Percentiles rank a stretch among this genome's conserved stretches.
Conservation (phyloP, 192 early-diverging fungal genomes). For the Coemansia sp. region DNA sequence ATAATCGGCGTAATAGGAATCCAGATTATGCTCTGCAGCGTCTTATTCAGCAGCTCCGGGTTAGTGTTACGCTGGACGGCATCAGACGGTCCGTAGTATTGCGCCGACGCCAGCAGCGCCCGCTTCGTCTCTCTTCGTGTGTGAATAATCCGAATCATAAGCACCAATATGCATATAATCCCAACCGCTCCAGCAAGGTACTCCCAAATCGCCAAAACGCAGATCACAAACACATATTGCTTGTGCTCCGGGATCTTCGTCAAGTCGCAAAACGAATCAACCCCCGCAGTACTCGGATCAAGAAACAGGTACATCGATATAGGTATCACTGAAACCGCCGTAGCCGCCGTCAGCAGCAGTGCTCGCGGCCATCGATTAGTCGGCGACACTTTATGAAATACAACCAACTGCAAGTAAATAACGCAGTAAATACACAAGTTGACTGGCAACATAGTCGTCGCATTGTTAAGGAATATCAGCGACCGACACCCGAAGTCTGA, state of each 20-base stretch:
- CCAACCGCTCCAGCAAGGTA: conserved; percentile 32
- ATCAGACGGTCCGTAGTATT: conserved; percentile 14
- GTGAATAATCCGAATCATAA: conserved; percentile 18
- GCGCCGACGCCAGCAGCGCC: conserved; percentile 2
- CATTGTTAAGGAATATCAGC: conserved; percentile 27
- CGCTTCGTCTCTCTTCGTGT: conserved; percentile 20
- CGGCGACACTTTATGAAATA: conserved; percentile 38
- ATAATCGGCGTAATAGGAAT: conserved; percentile 35
- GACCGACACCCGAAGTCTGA: conserved; percentile 22
- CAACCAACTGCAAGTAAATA: conserved; percentile 35
- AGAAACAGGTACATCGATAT: conserved; percentile 16
- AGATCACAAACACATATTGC: conserved; percentile 14
- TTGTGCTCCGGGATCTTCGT: not conserved
- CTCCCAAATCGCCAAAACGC: conserved; percentile 19
- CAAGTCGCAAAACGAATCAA: conserved; percentile 13
- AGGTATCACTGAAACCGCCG: conserved; percentile 16
- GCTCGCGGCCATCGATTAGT: conserved; percentile 27
- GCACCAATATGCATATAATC: conserved; percentile 11
- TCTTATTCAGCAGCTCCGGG: conserved; percentile 21
- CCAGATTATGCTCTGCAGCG: conserved; percentile 33
- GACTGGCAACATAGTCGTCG: conserved; percentile 12
- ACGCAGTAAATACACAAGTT: conserved; percentile 33
- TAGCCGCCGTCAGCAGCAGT: conserved; percentile 8
- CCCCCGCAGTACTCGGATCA: not conserved
- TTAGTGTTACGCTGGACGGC: not conserved